A percentile compares a stretch with the other conserved stretches of the same genome.
These are phyloP conservation scores for Cryptococcus hybrid DNA, from an alignment of 1,284 basidiomycete species.

Conservation along the genomic window DNA sequence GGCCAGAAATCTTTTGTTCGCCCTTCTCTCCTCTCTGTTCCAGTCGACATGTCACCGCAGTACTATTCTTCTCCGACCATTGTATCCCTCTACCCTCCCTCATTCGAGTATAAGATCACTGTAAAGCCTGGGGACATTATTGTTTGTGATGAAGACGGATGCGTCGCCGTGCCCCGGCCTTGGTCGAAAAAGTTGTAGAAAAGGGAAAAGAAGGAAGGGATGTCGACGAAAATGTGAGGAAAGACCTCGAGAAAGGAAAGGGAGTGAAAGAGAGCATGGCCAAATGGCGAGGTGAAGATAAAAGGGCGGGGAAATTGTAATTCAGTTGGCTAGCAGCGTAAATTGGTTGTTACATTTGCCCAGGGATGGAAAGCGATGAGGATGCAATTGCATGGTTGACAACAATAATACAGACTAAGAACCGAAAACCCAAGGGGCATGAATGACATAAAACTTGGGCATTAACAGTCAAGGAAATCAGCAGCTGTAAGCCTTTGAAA, in stretches of 20 bases:
- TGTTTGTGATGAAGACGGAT: slow-evolving; percentile 84
- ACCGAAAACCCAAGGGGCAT: slow-evolving; percentile 55
- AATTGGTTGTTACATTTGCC: neutral
- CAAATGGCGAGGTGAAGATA: slow-evolving; percentile 58
- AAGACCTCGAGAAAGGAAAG: slow-evolving; percentile 38
- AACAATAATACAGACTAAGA: neutral
- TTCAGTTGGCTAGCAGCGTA: neutral
- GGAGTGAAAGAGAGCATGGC: slow-evolving; percentile 34
- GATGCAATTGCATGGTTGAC: neutral
- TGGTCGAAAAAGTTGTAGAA: slow-evolving; percentile 53
- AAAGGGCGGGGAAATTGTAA: slow-evolving; percentile 72
- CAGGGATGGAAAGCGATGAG: neutral
- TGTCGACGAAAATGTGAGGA: slow-evolving; percentile 22
- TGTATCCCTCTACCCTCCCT: slow-evolving; percentile 1
- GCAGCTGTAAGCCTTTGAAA: slow-evolving; percentile 47
- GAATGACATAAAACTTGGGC: slow-evolving; percentile 40
- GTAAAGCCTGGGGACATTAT: slow-evolving; percentile 80
- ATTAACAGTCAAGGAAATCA: slow-evolving; percentile 48
- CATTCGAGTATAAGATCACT: slow-evolving; percentile 39
- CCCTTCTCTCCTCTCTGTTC: slow-evolving; percentile 71
- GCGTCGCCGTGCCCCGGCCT: slow-evolving; percentile 71
- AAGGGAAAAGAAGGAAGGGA: slow-evolving; percentile 15
- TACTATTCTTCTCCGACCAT: neutral
- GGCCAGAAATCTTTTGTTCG: slow-evolving; percentile 87
- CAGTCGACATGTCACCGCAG: slow-evolving; percentile 59